Percentiles rank a stretch among this genome's conserved stretches.
phyloP scores from a whole-genome alignment of 176 grass and related monocot species.

The Typha latifolia region DNA sequence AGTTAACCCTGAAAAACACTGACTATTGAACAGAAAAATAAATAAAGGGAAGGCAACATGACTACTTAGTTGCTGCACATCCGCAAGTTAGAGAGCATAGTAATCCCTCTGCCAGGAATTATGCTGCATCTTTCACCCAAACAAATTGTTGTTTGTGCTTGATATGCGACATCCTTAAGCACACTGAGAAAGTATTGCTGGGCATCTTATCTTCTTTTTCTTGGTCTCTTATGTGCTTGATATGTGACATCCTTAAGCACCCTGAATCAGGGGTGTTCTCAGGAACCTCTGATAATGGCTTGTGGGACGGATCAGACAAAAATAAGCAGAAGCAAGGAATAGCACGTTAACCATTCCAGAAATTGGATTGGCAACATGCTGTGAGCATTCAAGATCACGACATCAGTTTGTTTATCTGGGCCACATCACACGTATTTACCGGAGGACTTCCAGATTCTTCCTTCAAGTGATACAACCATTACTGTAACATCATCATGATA shows the following conservation, averaged over 20 bases:
- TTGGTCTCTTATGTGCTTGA: no score
- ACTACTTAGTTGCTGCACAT: not conserved
- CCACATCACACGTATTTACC: conserved; percentile 54
- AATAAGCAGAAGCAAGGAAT: not conserved
- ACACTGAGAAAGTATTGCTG: no score
- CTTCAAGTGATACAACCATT: conserved; percentile 90
- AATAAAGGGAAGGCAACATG: not conserved
- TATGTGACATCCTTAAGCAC: no score
- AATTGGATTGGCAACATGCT: not conserved
- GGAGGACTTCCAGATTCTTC: conserved; percentile 92
- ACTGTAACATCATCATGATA: conserved; percentile 93
- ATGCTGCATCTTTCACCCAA: no score
- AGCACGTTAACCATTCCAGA: not conserved
- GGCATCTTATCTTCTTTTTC: no score
- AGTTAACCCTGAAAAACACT: not conserved
- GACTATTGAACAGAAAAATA: not conserved
- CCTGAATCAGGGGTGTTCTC: no score
- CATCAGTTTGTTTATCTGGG: not conserved
- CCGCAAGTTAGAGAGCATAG: no score
- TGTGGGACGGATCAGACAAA: no score
- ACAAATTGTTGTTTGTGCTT: no score
- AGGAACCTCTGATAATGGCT: no score
- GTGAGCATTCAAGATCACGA: conserved; percentile 24
- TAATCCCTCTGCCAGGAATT: no score
- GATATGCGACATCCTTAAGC: no score